Evolutionary conservation across 345 rosid genomes (phyloP).

Genomic region (Syzygium oleosum): DNA sequence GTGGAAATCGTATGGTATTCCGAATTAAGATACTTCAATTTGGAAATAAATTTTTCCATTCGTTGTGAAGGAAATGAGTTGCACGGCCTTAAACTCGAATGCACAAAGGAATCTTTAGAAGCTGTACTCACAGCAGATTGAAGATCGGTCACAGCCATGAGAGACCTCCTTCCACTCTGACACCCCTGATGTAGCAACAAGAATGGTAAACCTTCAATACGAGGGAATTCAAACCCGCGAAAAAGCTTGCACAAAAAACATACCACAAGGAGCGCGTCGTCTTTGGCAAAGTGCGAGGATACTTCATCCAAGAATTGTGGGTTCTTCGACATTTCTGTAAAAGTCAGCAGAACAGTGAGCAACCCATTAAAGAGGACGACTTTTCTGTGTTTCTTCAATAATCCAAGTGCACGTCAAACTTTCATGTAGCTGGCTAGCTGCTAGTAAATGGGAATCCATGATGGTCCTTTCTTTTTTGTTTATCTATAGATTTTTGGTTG

Average conservation of each 20-base stretch:
- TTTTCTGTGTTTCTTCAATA: not conserved
- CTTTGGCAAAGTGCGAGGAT: conserved; percentile 7
- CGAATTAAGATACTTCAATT: not conserved
- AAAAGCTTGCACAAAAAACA: not conserved
- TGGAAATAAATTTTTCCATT: too few species aligned
- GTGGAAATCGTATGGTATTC: not conserved
- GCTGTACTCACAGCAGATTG: conserved; percentile 19
- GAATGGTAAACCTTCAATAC: not conserved
- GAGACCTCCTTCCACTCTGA: conserved; percentile 24
- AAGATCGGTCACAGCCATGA: conserved; percentile 22
- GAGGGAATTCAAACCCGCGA: not conserved
- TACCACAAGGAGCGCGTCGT: conserved; percentile 14
- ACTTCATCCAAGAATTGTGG: conserved; percentile 17
- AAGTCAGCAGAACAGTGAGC: not conserved
- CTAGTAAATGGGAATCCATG: not conserved
- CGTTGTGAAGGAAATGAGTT: not conserved
- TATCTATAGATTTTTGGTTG: not conserved
- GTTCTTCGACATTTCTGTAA: conserved; percentile 17
- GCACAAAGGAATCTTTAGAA: not conserved
- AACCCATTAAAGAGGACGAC: not conserved
- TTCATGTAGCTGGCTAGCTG: not conserved
- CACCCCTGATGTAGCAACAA: conserved; percentile 13
- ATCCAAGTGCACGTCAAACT: not conserved
- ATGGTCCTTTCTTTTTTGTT: not conserved
- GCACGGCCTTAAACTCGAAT: not conserved